Evolutionary conservation across 1,139 yeast genomes (phyloP).

Genomic region (Taiozyma sp.): DNA sequence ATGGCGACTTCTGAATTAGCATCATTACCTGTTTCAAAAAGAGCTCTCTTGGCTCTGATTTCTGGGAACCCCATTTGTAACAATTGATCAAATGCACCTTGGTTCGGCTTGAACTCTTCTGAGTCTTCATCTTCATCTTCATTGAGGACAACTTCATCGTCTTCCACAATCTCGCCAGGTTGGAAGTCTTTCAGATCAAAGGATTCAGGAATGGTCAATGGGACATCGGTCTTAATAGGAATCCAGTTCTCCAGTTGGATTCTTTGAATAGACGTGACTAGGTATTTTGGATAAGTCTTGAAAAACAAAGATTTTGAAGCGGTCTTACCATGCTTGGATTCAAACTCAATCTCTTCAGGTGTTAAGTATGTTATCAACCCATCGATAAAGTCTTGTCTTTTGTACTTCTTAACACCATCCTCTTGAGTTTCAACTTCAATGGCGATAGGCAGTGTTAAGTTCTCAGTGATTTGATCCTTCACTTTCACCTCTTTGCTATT

Average conservation of each 20-base stretch:
- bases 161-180: slow-evolving; percentile 29
- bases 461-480: slow-evolving; percentile 58
- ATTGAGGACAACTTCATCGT: slow-evolving; percentile 22
- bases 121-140: slow-evolving; percentile 43
- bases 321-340: slow-evolving; percentile 37
- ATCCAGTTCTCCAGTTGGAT: slow-evolving; percentile 87
- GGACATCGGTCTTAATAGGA: slow-evolving; percentile 77
- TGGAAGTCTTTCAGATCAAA: slow-evolving; percentile 35
- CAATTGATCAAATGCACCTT: slow-evolving; percentile 49
- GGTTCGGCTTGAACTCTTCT: slow-evolving; percentile 49
- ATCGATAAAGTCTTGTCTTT: slow-evolving; percentile 47
- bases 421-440: slow-evolving; percentile 38
- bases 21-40: slow-evolving; percentile 66
- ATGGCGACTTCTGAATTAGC: slow-evolving; percentile 69
- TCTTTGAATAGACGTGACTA: slow-evolving; percentile 72
- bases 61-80: slow-evolving; percentile 86
- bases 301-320: slow-evolving; percentile 50
- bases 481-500: slow-evolving; percentile 49
- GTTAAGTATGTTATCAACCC: slow-evolving; percentile 43
- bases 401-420: slow-evolving; percentile 42
- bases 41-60: slow-evolving; percentile 59
- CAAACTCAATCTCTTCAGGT: slow-evolving; percentile 59
- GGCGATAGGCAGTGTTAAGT: slow-evolving; percentile 57
- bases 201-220: slow-evolving; percentile 54
- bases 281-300: slow-evolving; percentile 61